Conservation (phyloP, 176 grass and related monocot genomes). For the Musa schizocarpa region DNA sequence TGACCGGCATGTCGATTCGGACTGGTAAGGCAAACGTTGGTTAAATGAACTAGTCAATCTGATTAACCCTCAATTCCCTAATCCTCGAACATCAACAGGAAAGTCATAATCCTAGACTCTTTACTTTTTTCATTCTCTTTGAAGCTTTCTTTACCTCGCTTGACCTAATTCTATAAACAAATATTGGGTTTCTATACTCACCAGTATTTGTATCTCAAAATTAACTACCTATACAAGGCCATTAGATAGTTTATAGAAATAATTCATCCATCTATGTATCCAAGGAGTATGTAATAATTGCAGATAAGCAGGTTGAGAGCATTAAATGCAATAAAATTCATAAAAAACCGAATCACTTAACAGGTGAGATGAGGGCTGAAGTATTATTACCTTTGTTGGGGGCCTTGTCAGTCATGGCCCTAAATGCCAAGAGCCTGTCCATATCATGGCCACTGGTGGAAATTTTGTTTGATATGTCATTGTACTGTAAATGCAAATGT, state of each 20-base stretch:
- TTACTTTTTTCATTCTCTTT: no score
- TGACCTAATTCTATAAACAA: neutral
- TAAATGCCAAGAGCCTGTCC: slow-evolving; percentile 46
- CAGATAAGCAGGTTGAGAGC: neutral
- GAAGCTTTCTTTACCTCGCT: neutral
- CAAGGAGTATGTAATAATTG: neutral
- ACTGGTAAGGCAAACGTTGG: no score
- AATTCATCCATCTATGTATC: neutral
- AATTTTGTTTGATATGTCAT: slow-evolving; percentile 30
- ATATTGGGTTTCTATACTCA: neutral
- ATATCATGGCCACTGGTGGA: slow-evolving; percentile 35
- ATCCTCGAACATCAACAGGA: neutral
- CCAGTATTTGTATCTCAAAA: no score
- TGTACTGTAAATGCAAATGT: slow-evolving; percentile 18
- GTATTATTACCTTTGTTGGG: slow-evolving; percentile 30
- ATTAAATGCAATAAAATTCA: neutral
- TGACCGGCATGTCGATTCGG: no score
- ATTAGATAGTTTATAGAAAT: neutral
- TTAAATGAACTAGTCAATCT: no score
- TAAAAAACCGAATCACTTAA: neutral
- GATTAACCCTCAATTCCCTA: neutral
- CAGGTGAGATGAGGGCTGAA: neutral
- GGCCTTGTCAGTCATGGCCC: slow-evolving; percentile 41
- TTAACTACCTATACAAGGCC: no score
- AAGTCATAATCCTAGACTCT: no score